Conservation (phyloP, 352 stramenopile genomes). For the Globisporangium acanthophoron region DNA sequence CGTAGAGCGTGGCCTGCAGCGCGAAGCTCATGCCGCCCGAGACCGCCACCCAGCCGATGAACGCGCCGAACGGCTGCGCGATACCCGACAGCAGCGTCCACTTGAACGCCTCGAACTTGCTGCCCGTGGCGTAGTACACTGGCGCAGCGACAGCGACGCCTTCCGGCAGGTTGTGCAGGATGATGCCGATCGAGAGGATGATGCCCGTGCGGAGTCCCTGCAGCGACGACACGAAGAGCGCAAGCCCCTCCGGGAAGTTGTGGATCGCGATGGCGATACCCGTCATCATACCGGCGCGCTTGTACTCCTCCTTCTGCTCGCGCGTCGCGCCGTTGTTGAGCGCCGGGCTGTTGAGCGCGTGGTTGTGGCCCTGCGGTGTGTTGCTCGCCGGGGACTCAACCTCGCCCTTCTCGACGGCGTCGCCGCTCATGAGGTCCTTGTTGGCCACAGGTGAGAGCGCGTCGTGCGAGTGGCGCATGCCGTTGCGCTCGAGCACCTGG, state of each 20-base stretch:
- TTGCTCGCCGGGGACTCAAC: conserved; percentile 15
- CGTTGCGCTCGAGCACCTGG: conserved; percentile 30
- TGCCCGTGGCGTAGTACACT: conserved; percentile 95
- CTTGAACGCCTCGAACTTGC: conserved; percentile 87
- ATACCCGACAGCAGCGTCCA: conserved; percentile 87
- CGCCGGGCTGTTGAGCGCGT: conserved; percentile 1
- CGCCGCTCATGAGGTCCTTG: conserved; percentile 14
- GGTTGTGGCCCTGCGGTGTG: conserved; percentile 3
- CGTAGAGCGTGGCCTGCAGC: conserved; percentile 87
- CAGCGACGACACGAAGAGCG: conserved; percentile 91
- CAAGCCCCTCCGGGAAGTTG: conserved; percentile 95
- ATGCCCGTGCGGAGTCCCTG: conserved; percentile 83
- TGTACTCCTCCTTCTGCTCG: conserved; percentile 34
- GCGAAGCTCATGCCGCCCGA: conserved; percentile 38
- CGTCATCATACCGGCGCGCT: conserved; percentile 85
- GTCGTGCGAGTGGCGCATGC: conserved; percentile 24
- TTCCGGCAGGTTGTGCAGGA: conserved; percentile 96
- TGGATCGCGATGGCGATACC: conserved; percentile 94
- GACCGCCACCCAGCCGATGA: conserved; percentile 77
- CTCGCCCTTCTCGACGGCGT: conserved; percentile 20
- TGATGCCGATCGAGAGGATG: conserved; percentile 92
- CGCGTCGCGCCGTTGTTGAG: conserved; percentile 4
- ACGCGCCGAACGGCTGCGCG: conserved; percentile 86
- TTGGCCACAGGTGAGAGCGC: conserved; percentile 15
- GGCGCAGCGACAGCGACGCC: conserved; percentile 92